Evolutionary conservation across 192 early-diverging fungal species (phyloP).

Genomic region (Diversispora eburnea): DNA sequence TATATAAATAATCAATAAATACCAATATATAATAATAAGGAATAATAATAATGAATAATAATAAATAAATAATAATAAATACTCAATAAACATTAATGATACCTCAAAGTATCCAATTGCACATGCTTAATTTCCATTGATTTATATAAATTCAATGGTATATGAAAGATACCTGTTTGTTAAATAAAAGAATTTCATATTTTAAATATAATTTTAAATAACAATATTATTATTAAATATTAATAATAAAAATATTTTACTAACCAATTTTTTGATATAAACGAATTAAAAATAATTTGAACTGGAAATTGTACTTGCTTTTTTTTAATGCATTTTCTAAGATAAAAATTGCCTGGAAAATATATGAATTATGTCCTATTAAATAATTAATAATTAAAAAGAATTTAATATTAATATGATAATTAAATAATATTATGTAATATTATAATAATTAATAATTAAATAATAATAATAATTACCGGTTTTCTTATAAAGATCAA

Average conservation of each 20-base stretch:
- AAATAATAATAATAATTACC: conserved; percentile 23
- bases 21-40: conserved; percentile 8
- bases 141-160: conserved; percentile 58
- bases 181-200: neutral
- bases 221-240: too few species aligned
- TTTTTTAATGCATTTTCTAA: conserved; percentile 71
- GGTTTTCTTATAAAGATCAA: conserved; percentile 51
- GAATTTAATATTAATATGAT: neutral
- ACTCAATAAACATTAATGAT: conserved; percentile 34
- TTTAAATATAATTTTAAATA: neutral
- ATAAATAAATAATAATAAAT: conserved; percentile 37
- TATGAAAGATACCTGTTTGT: conserved; percentile 53
- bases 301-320: conserved; percentile 78
- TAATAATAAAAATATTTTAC: neutral
- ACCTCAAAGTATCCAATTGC: conserved; percentile 85
- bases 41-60: conserved; percentile 3
- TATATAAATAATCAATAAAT: conserved; percentile 36
- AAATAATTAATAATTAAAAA: neutral
- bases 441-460: neutral
- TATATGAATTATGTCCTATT: conserved; percentile 34
- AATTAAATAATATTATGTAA: neutral
- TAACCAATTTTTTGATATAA: conserved; percentile 72
- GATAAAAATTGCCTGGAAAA: conserved; percentile 55
- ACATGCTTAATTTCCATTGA: conserved; percentile 87
- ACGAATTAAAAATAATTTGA: conserved; percentile 83